Evolutionary conservation across 148 eudicot genomes (phyloP).

Genomic region (Polygonum maritimum): DNA sequence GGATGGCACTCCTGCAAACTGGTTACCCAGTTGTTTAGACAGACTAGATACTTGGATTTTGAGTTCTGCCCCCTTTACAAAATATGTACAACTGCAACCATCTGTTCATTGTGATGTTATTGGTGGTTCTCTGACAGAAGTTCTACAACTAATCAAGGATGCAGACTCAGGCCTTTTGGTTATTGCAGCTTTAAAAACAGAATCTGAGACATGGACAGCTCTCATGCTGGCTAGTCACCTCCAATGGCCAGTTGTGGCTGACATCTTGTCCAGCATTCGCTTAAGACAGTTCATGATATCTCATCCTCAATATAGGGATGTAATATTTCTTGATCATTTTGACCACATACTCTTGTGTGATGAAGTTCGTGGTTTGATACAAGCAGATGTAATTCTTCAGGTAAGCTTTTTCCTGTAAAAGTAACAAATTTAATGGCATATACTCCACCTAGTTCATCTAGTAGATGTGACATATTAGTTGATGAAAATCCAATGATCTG

Average conservation of each 20-base stretch:
- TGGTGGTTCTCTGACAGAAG: slow-evolving; percentile 36
- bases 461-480: not conserved
- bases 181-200: slow-evolving; percentile 56
- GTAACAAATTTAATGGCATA: not conserved
- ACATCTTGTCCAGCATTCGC: slow-evolving; percentile 80
- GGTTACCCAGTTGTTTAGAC: slow-evolving; percentile 56
- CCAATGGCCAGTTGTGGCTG: slow-evolving; percentile 80
- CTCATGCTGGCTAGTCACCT: slow-evolving; percentile 79
- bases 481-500: not conserved
- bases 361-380: slow-evolving; percentile 42
- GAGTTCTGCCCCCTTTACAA: slow-evolving; percentile 58
- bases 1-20: slow-evolving; percentile 39
- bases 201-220: slow-evolving; percentile 90
- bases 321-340: slow-evolving; percentile 73
- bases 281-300: slow-evolving; percentile 52
- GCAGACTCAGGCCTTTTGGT: slow-evolving; percentile 58
- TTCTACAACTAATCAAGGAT: slow-evolving; percentile 39
- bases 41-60: slow-evolving; percentile 75
- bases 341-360: slow-evolving; percentile 70
- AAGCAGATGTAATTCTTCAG: slow-evolving; percentile 82
- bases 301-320: slow-evolving; percentile 32
- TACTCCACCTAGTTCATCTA: not conserved
- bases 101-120: slow-evolving; percentile 25
- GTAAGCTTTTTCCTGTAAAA: slow-evolving; percentile 24
- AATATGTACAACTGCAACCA: slow-evolving; percentile 36